Percentiles rank a stretch among this genome's conserved stretches.
Conservation (phyloP, 352 stramenopile species). For the Pythium pectinolyticum region DNA sequence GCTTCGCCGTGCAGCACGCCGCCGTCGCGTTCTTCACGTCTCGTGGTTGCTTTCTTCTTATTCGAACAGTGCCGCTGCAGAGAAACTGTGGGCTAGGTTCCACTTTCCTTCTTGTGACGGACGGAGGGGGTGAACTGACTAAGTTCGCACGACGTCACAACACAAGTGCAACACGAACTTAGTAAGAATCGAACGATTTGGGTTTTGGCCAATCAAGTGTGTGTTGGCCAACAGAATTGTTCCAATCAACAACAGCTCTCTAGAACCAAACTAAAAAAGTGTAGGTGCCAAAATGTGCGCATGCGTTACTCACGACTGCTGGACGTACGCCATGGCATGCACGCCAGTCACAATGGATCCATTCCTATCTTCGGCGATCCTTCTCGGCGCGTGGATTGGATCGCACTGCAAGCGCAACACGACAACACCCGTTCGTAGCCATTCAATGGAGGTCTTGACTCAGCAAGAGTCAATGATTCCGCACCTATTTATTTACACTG, state of each 20-base stretch:
- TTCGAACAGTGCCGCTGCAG: constrained; percentile 17
- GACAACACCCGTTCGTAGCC: constrained; percentile 1
- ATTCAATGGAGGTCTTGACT: too few relatives aligned
- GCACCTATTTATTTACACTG: background rate
- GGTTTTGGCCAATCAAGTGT: background rate
- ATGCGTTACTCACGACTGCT: constrained; percentile 16
- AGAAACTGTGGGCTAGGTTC: constrained; percentile 19
- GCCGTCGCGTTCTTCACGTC: background rate
- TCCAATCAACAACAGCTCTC: constrained; percentile 4
- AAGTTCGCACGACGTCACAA: constrained; percentile 13
- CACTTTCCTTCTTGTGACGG: constrained; percentile 7
- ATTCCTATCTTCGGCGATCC: constrained; percentile 13
- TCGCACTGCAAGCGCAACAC: too few relatives aligned
- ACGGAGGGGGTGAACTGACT: constrained; percentile 19
- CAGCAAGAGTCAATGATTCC: background rate
- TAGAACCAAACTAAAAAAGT: constrained; percentile 6
- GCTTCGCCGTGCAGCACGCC: background rate
- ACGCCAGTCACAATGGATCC: constrained; percentile 24
- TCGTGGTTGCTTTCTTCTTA: constrained; percentile 21
- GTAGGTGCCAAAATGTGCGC: constrained; percentile 28
- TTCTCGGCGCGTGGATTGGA: too few relatives aligned
- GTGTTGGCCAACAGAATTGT: constrained; percentile 4
- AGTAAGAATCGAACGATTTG: background rate
- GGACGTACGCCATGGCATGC: constrained; percentile 21
- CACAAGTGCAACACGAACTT: constrained; percentile 27